phyloP scores from a whole-genome alignment of 805 yeast genomes.

The Cyberlindnera lachancei region DNA sequence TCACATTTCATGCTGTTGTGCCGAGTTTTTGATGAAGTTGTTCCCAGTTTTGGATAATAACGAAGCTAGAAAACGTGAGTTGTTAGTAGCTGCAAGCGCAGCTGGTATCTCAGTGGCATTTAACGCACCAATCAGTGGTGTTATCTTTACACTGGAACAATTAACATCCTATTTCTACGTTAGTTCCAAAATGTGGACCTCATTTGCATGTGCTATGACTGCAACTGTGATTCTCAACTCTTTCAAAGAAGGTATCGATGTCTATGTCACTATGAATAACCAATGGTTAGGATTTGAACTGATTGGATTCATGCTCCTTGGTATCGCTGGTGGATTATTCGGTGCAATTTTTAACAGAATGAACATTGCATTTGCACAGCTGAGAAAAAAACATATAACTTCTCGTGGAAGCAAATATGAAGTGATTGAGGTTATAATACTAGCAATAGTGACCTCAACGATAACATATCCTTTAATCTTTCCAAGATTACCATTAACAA shows the following conservation, averaged over 20 bases:
- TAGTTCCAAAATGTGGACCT: slow-evolving; percentile 69
- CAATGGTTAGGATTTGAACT: slow-evolving; percentile 71
- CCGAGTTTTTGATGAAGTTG: slow-evolving; percentile 30
- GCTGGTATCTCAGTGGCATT: slow-evolving; percentile 83
- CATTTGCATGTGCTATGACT: slow-evolving; percentile 72
- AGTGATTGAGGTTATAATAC: slow-evolving; percentile 38
- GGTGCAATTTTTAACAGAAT: slow-evolving; percentile 48
- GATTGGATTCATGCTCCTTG: slow-evolving; percentile 65
- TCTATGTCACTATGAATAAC: slow-evolving; percentile 60
- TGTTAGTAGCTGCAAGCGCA: slow-evolving; percentile 69
- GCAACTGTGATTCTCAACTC: slow-evolving; percentile 54
- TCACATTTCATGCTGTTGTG: slow-evolving; percentile 63
- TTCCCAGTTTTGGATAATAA: slow-evolving; percentile 28
- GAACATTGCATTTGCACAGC: slow-evolving; percentile 36
- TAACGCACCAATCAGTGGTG: slow-evolving; percentile 86
- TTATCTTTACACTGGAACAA: slow-evolving; percentile 66
- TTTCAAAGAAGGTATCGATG: slow-evolving; percentile 41
- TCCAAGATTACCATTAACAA: slow-evolving; percentile 46
- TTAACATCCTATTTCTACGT: slow-evolving; percentile 57
- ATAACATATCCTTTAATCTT: slow-evolving; percentile 49
- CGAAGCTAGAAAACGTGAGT: slow-evolving; percentile 59
- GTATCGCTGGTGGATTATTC: slow-evolving; percentile 60
- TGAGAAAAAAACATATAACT: slow-evolving; percentile 21
- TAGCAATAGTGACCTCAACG: slow-evolving; percentile 45
- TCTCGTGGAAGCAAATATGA: slow-evolving; percentile 24